Conservation (phyloP, 2,329 filamentous ascomycete species). For the Venturia nashicola region DNA sequence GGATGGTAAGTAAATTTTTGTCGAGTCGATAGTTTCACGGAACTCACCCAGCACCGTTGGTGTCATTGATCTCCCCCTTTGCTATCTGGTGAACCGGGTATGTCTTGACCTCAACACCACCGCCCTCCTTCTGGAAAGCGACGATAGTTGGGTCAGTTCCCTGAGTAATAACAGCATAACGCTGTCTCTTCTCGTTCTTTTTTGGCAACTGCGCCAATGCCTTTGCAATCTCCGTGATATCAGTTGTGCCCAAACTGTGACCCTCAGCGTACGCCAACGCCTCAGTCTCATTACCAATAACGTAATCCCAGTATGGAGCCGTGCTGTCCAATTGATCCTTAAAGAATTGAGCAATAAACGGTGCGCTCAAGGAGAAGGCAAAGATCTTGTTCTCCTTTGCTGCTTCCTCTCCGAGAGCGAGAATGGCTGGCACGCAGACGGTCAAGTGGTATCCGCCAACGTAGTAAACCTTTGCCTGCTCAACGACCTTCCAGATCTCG, state of each 20-base stretch:
- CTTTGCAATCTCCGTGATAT: slow-evolving; percentile 72
- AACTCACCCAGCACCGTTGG: slow-evolving; percentile 71
- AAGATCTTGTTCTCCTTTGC: slow-evolving; percentile 81
- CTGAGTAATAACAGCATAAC: slow-evolving; percentile 87
- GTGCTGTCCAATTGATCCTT: slow-evolving; percentile 84
- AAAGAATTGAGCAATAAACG: slow-evolving; percentile 96
- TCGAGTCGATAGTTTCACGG: no score
- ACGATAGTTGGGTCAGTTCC: slow-evolving; percentile 85
- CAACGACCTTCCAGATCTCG: slow-evolving; percentile 81
- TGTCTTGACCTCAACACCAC: slow-evolving; percentile 53
- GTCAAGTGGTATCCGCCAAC: slow-evolving; percentile 97
- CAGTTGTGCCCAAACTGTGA: slow-evolving; percentile 60
- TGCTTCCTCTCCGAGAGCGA: slow-evolving; percentile 83
- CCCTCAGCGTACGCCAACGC: slow-evolving; percentile 76
- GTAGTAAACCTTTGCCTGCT: slow-evolving; percentile 82
- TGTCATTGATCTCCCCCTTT: slow-evolving; percentile 75
- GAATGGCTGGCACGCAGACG: slow-evolving; percentile 80
- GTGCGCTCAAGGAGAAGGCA: slow-evolving; percentile 82
- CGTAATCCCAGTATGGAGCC: slow-evolving; percentile 85
- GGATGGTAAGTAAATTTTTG: slow-evolving; percentile 11
- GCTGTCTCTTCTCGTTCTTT: slow-evolving; percentile 73
- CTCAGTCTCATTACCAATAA: slow-evolving; percentile 96
- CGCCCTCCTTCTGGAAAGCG: slow-evolving; percentile 56
- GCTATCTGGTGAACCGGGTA: slow-evolving; percentile 73
- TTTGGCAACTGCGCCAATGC: slow-evolving; percentile 80